Conservation (phyloP, 805 yeast genomes). For the Yamadazyma sp. region DNA sequence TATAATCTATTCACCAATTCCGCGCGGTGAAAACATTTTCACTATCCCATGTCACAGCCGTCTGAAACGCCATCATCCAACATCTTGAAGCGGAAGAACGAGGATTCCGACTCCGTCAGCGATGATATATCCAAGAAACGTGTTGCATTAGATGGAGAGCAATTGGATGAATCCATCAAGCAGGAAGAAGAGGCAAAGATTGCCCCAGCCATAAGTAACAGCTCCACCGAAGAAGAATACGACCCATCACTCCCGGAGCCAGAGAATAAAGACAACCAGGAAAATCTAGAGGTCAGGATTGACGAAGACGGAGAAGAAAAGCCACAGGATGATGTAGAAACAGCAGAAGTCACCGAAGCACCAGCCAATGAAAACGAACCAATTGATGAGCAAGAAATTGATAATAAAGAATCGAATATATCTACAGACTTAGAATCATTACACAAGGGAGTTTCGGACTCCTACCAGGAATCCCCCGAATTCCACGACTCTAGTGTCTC, state of each 20-base stretch:
- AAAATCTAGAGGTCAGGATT: background rate
- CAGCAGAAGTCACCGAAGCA: background rate
- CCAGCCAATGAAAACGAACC: background rate
- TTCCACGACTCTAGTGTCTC: constrained; percentile 1
- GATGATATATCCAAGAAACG: constrained; percentile 59
- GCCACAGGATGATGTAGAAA: background rate
- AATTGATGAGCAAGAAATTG: background rate
- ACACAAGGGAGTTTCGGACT: constrained; percentile 2
- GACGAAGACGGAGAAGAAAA: constrained; percentile 3
- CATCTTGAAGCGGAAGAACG: constrained; percentile 67
- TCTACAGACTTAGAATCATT: background rate
- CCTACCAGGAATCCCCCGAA: background rate
- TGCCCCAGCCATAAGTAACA: constrained; percentile 11
- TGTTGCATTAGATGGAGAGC: constrained; percentile 57
- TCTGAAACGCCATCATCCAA: constrained; percentile 10
- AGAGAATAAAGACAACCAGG: too few species aligned
- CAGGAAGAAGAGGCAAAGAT: constrained; percentile 14
- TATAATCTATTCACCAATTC: too few species aligned
- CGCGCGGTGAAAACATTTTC: constrained; percentile 9
- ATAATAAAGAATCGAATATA: background rate
- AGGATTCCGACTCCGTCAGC: constrained; percentile 45
- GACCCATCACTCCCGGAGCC: constrained; percentile 10
- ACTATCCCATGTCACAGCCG: constrained; percentile 6
- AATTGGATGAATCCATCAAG: constrained; percentile 7
- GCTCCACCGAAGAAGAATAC: constrained; percentile 5